Conservation (phyloP, 1,284 basidiomycete species). For the Malassezia vespertilionis region DNA sequence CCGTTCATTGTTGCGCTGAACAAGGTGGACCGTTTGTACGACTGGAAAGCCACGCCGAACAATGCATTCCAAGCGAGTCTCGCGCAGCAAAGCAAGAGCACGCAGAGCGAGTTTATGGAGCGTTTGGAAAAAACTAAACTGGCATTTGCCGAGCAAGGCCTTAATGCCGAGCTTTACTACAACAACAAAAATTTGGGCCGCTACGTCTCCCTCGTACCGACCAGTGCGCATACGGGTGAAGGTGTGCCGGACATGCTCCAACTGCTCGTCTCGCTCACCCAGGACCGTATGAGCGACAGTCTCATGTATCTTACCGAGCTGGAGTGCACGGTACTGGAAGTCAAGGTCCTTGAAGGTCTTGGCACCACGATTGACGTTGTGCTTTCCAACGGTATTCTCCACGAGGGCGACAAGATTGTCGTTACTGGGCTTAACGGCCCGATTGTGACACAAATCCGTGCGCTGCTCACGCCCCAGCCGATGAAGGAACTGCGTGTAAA, state of each 20-base stretch:
- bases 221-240: conserved; percentile 94
- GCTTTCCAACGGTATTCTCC: conserved; percentile 83
- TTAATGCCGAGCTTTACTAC: conserved; percentile 92
- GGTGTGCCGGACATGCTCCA: conserved; percentile 99
- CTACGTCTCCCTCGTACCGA: conserved; percentile 92
- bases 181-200: conserved; percentile 91
- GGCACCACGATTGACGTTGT: conserved; percentile 98
- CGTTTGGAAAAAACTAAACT: conserved; percentile 73
- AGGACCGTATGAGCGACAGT: conserved; percentile 91
- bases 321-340: conserved; percentile 97
- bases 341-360: conserved; percentile 96
- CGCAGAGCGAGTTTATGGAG: conserved; percentile 86
- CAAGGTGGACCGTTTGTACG: conserved; percentile 98
- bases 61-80: conserved; percentile 84
- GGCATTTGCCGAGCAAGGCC: conserved; percentile 91
- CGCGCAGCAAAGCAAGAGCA: conserved; percentile 67
- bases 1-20: conserved; percentile 99
- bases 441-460: conserved; percentile 88
- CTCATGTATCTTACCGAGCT: conserved; percentile 97
- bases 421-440: conserved; percentile 95
- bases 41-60: conserved; percentile 83
- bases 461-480: conserved; percentile 89
- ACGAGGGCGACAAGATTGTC: conserved; percentile 88
- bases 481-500: conserved; percentile 91
- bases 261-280: conserved; percentile 91